Evolutionary conservation across 768 basidiomycete species (phyloP), one percentile per base, ranked within the genome.

Genomic region (Vararia minispora): DNA sequence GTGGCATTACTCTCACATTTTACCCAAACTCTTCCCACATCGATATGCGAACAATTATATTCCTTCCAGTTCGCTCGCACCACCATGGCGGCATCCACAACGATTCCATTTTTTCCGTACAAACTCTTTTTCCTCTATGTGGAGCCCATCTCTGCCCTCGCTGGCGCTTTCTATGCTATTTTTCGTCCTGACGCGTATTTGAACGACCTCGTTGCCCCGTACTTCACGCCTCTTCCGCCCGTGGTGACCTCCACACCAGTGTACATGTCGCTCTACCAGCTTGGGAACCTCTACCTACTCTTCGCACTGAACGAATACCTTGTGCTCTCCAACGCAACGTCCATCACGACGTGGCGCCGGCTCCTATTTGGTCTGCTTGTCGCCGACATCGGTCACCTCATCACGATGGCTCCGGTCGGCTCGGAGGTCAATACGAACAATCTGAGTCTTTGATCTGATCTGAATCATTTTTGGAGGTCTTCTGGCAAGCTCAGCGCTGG

Each of bases 231-330:
- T 9, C 9, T 17, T 21, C 28, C 38, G 22, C n/a, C 28, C 16
- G 31, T 37, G 6, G 18, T 35, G 14, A 46, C 55, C 5, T 44
- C 55, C 28, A 57, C 52, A 0, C 60, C 64, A 27, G 61, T 55
- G 14, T 52, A 42, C 41, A 65, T 69, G 54, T 57, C 61, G 10
- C 59, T 72, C 18, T 60, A 59, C 38, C 69, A 71, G 46, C 62
- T 72, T 5, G 56, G 68, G 6, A 73, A 71, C 47, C 58, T 73
- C 16, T 72, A 70, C 44, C 57, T 71, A 4, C 58, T 71, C 18
- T 72, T 72, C 43, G 67, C 69, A 11, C 52, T 71, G 10, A 69
- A 68, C 50, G 69, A 71, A 51, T 61, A 65, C 46, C 58, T 70
- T 28, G 68, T 71, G 1, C 59, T 72, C 11, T 66, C 65, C 8